These are phyloP conservation scores for Pseudogymnoascus sp. DNA, from an alignment of 2,329 filamentous ascomycete genomes.

Conservation along the genomic window DNA sequence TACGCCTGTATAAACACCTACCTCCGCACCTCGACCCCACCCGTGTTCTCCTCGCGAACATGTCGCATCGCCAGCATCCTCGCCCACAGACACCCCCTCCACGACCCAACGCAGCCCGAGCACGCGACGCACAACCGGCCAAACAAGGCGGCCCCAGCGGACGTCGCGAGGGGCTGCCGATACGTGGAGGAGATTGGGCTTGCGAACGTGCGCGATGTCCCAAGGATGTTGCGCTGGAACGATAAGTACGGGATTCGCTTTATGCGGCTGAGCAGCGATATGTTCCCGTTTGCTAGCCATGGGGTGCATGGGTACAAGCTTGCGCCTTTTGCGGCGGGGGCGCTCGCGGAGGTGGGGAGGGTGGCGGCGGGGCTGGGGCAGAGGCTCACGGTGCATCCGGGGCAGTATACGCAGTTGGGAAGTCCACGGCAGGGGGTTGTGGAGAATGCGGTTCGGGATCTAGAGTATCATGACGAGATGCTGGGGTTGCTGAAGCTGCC, in stretches of 20 bases:
- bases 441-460: conserved; percentile 66
- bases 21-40: conserved; percentile 69
- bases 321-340: conserved; percentile 72
- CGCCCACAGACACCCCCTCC: conserved; percentile 76
- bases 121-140: conserved; percentile 82
- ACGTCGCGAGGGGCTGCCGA: conserved; percentile 56
- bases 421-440: conserved; percentile 75
- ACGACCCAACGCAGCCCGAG: conserved; percentile 66
- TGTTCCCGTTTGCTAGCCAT: conserved; percentile 95
- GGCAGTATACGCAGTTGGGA: conserved; percentile 85
- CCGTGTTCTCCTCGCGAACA: conserved; percentile 84
- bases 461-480: conserved; percentile 84
- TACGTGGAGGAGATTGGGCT: conserved; percentile 74
- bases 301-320: conserved; percentile 79
- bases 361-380: conserved; percentile 74
- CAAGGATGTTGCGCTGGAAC: conserved; percentile 87
- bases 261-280: conserved; percentile 85
- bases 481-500: conserved; percentile 69
- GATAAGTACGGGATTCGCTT: conserved; percentile 87
- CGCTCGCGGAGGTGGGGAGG: conserved; percentile 66
- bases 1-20: conserved; percentile 95
- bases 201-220: conserved; percentile 73
- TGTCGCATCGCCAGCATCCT: conserved; percentile 86
- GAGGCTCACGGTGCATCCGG: conserved; percentile 81
- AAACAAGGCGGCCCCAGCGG: conserved; percentile 62